Evolutionary conservation across 495 filamentous ascomycete genomes (phyloP), one percentile per base, ranked within the genome.

Genomic region (Xylaria sp.): DNA sequence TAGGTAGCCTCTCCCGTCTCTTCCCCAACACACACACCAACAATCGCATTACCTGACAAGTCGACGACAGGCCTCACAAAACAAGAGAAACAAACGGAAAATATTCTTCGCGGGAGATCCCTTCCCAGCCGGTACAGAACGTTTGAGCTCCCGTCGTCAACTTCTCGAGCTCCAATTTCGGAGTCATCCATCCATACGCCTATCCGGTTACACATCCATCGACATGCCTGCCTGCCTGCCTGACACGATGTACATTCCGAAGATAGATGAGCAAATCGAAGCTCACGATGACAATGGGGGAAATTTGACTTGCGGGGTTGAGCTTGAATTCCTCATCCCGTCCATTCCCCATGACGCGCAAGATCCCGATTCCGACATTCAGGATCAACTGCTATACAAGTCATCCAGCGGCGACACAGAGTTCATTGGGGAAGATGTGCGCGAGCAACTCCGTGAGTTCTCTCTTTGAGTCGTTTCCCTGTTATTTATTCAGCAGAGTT

Each of bases 291-390:
- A 73, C 44, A 69, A 61, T 3, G 21, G 14, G 0, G 69, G 71
- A 5, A 8, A 57, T 14, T 29, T 77, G 21, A 77, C 75, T n/a
- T 75, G 70, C 26, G 75, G 75, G 2, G 37, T 77, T 17, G 75
- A 77, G 41, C 2, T 77, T 1, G 75, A 77, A 48, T 75, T 77
- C 55, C 55, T 77, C 31, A 26, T 75, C 7, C 67, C 75, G 0
- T 24, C 55, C 11, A 24, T 74, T 2, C 3, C 21, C 0, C 3
- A 1, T 0, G 24, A 33, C 1, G 31, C 8, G 0, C 2, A 21
- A 2, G 75, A 75, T 44, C 73, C 73, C 19, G 46, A 72, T 19
- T 71, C 72, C 7, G 24, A 68, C 7, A 69, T 69, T 7, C 12
- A 19, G 14, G 26, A 62, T 15, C 31, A 41, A 41, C 26, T 15